These are phyloP conservation scores for Pilasporangium apinafurcum DNA, from an alignment of 352 stramenopile genomes.

Conservation along the genomic window DNA sequence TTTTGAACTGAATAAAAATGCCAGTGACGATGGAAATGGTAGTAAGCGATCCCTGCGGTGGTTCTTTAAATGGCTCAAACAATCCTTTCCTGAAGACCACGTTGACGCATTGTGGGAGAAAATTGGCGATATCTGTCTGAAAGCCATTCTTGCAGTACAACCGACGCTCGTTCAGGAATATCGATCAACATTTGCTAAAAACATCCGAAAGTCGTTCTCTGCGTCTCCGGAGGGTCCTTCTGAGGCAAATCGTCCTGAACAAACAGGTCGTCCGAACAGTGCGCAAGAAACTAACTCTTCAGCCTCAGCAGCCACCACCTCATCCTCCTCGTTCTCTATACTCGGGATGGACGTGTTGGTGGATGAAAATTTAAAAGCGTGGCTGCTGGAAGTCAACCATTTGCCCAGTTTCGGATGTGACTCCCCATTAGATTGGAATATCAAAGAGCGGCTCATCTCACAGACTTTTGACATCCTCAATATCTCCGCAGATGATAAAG, in stretches of 20 bases:
- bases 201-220: slow-evolving; percentile 49
- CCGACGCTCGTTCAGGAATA: slow-evolving; percentile 92
- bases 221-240: slow-evolving; percentile 11
- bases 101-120: slow-evolving; percentile 85
- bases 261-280: slow-evolving; percentile 12
- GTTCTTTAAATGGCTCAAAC: slow-evolving; percentile 89
- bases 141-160: slow-evolving; percentile 91
- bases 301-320: neutral
- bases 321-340: slow-evolving; percentile 86
- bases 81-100: slow-evolving; percentile 46
- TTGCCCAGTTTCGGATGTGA: slow-evolving; percentile 94
- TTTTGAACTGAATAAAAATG: slow-evolving; percentile 78
- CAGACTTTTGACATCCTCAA: slow-evolving; percentile 89
- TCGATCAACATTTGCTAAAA: slow-evolving; percentile 79
- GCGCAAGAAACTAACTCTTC: neutral
- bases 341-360: slow-evolving; percentile 97
- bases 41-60: slow-evolving; percentile 88
- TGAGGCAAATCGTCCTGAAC: neutral
- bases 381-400: slow-evolving; percentile 98
- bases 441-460: slow-evolving; percentile 93
- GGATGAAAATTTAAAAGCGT: slow-evolving; percentile 92
- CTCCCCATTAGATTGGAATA: slow-evolving; percentile 90
- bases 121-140: slow-evolving; percentile 93
- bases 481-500: slow-evolving; percentile 72
- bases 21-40: slow-evolving; percentile 45